A percentile compares a stretch with the other conserved stretches of the same genome.
These are phyloP conservation scores for Yarrowia keelungensis DNA, from an alignment of 805 yeast genomes.

Conservation along the genomic window DNA sequence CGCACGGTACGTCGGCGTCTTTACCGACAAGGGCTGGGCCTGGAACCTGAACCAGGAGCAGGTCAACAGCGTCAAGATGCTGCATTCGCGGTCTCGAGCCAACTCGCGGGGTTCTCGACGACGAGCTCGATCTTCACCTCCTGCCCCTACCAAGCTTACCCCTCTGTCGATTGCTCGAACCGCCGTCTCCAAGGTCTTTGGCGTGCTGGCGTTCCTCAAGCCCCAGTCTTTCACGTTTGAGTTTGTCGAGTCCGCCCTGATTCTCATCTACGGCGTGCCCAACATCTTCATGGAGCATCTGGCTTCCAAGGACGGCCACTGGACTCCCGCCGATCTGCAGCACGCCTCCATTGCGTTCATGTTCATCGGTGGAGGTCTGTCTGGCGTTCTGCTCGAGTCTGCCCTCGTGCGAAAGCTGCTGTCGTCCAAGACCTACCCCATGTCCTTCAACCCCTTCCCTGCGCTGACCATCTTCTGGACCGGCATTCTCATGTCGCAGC, in stretches of 20 bases:
- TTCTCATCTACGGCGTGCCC: conserved; percentile 86
- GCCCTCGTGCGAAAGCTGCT: conserved; percentile 48
- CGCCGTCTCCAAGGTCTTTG: conserved; percentile 1
- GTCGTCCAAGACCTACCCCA: conserved; percentile 46
- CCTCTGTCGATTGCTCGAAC: neutral
- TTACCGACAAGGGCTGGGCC: conserved; percentile 79
- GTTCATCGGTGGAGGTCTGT: conserved; percentile 89
- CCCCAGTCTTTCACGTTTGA: conserved; percentile 71
- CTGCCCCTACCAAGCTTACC: conserved; percentile 3
- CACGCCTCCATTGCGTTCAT: conserved; percentile 90
- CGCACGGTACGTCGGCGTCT: conserved; percentile 87
- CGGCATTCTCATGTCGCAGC: conserved; percentile 93
- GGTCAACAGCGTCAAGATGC: conserved; percentile 30
- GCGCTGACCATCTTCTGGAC: conserved; percentile 95
- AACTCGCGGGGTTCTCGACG: conserved; percentile 25
- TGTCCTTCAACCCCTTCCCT: conserved; percentile 95
- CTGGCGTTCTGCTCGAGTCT: conserved; percentile 85
- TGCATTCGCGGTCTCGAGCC: conserved; percentile 19
- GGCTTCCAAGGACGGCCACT: conserved; percentile 75
- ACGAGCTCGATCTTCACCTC: conserved; percentile 28
- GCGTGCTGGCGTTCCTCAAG: conserved; percentile 26
- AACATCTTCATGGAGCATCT: conserved; percentile 91
- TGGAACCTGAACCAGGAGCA: conserved; percentile 66
- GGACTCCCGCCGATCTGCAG: conserved; percentile 91
- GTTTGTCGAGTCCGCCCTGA: conserved; percentile 76